phyloP scores from a whole-genome alignment of 1,139 yeast genomes.

The Taphrina communis region DNA sequence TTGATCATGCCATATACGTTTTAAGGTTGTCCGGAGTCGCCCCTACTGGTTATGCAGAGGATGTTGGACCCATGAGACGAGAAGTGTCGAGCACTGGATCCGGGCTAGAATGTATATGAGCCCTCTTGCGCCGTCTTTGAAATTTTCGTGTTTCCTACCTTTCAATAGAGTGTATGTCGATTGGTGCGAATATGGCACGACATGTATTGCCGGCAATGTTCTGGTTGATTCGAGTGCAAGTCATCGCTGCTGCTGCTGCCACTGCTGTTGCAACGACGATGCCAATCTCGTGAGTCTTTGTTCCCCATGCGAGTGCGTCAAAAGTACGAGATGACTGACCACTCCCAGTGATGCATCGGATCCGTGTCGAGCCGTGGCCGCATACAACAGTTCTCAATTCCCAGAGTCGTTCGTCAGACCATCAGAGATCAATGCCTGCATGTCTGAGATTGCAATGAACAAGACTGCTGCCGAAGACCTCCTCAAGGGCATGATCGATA shows the following conservation, averaged over 20 bases:
- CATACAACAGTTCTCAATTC: slow-evolving; percentile 17
- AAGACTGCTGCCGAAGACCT: slow-evolving; percentile 17
- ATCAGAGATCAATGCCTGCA: slow-evolving; percentile 13
- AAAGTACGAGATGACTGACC: neutral
- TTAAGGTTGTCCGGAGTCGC: no score
- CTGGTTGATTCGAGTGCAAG: neutral
- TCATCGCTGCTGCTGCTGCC: neutral
- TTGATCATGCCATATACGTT: no score
- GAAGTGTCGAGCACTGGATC: neutral
- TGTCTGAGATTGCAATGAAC: slow-evolving; percentile 17
- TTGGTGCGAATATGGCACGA: neutral
- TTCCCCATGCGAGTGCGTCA: neutral
- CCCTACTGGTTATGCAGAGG: neutral
- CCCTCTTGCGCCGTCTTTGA: neutral
- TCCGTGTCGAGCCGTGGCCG: slow-evolving; percentile 7
- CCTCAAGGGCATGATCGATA: slow-evolving; percentile 1
- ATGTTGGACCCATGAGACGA: neutral
- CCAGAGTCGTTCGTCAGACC: slow-evolving; percentile 24
- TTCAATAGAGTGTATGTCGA: neutral
- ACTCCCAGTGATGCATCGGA: neutral
- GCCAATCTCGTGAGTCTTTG: no score
- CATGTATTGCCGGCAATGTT: neutral
- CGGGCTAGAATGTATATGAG: neutral
- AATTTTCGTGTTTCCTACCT: neutral
- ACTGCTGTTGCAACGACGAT: neutral